Evolutionary conservation across 169 alveolate genomes (phyloP), one percentile per base, ranked within the genome.

Genomic region (Eimeria sp.): DNA sequence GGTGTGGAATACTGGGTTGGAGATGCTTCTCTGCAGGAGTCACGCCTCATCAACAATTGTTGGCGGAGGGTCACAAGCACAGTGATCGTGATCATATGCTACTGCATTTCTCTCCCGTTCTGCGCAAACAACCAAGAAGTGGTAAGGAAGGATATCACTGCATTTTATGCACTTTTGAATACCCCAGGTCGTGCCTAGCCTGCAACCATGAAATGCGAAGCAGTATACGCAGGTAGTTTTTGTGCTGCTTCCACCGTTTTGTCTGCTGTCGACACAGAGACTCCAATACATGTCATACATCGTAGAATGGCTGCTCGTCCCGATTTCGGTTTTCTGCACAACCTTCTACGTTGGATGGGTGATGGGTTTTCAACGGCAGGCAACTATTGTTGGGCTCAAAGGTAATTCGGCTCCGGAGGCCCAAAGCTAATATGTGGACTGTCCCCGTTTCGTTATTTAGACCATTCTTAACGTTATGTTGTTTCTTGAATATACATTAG

Each of bases 121-220:
- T 86, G 92, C 22, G 75, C 92, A 51, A 86, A 86, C 80, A 86
- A 86, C 78, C 92, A 86, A 40, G 80, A 86, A 86, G 92, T 86
- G 20, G 92, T 86, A 58, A 86, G 92, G 14, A 20, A 2, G 34
- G 11, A 6, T 5, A 45, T 16, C 34, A 40, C 58, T 73, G 54
- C 16, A 13, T 45, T 30, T 30, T 30, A 5, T 49, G 51, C 49
- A 25, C 11, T 54, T 51, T 14, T 25, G 25, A 45, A 30, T 49
- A n/a, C 75, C 22, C 10, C 40, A 25, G 13, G 9, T 16, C 43
- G 22, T 18, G 78, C 4, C 22, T 67, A 18, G 11, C 9, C 57
- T 40, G 49, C 54, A 16, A 10, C 11, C 83, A 27, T 34, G 45
- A 13, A 20, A 40, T 72, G 47, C 3, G 47, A 27, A 34, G 13